Percentiles rank a stretch among this genome's conserved stretches.
Evolutionary conservation across 2,329 filamentous ascomycete species (phyloP).

Genomic region (Tricladium varicosporioides): DNA sequence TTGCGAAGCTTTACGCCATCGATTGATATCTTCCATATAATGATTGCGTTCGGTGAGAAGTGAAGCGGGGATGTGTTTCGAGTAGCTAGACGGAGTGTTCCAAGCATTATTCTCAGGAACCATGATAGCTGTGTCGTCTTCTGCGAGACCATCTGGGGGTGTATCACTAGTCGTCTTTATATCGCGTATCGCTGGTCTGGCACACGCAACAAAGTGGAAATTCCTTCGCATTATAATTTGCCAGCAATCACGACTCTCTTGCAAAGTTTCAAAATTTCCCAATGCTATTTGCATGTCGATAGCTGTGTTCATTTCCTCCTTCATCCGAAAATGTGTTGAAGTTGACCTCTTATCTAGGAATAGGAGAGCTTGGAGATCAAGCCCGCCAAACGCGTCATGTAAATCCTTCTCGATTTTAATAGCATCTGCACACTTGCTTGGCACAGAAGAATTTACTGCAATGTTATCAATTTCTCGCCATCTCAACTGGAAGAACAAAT

Average conservation of each 20-base stretch:
- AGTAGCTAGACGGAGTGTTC: neutral
- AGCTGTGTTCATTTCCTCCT: neutral
- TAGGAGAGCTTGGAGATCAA: slow-evolving; percentile 8
- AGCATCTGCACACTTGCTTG: neutral
- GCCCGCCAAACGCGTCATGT: neutral
- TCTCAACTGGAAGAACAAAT: slow-evolving; percentile 3
- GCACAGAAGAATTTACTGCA: neutral
- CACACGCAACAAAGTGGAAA: slow-evolving; percentile 5
- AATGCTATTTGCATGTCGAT: neutral
- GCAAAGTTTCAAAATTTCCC: neutral
- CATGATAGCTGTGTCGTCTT: neutral
- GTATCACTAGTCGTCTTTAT: neutral
- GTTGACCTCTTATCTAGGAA: slow-evolving; percentile 1
- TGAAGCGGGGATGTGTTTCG: neutral
- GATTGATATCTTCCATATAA: slow-evolving; percentile 4
- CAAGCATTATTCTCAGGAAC: neutral
- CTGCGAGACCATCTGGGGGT: neutral
- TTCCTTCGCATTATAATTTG: slow-evolving; percentile 6
- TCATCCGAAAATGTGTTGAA: neutral
- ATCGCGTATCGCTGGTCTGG: neutral
- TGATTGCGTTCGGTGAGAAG: slow-evolving; percentile 7
- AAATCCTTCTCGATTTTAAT: slow-evolving; percentile 5
- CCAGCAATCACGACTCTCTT: neutral
- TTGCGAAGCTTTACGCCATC: slow-evolving; percentile 8
- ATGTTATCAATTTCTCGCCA: too few relatives aligned